phyloP scores from a whole-genome alignment of 495 filamentous ascomycete species.

The Pseudomonodictys pantanalensis region DNA sequence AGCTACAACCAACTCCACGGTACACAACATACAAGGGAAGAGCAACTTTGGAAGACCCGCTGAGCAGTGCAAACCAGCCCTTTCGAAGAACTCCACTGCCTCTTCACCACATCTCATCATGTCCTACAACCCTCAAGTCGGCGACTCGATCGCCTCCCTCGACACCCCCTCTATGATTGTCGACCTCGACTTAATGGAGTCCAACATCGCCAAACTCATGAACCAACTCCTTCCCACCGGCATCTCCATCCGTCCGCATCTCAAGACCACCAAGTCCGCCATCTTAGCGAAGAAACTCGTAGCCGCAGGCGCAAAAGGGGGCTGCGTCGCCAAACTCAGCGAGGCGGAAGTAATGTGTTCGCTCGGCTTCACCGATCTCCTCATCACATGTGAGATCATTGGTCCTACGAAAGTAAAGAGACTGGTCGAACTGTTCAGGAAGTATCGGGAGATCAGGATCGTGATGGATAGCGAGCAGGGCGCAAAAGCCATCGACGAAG shows the following conservation, averaged over 20 bases:
- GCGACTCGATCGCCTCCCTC: constrained; percentile 34
- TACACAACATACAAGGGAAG: too few relatives aligned
- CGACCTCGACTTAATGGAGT: constrained; percentile 39
- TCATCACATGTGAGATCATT: constrained; percentile 42
- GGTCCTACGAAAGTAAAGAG: constrained; percentile 34
- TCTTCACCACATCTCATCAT: constrained; percentile 8
- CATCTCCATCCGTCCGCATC: constrained; percentile 37
- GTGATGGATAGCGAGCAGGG: constrained; percentile 38
- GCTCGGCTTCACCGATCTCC: constrained; percentile 37
- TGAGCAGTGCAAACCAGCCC: not conserved
- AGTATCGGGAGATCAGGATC: constrained; percentile 29
- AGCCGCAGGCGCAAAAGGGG: constrained; percentile 36
- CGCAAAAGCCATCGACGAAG: constrained; percentile 35
- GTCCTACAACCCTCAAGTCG: constrained; percentile 35
- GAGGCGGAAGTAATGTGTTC: constrained; percentile 39
- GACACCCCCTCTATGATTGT: constrained; percentile 44
- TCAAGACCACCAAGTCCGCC: constrained; percentile 41
- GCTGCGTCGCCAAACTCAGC: constrained; percentile 41
- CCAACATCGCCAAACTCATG: constrained; percentile 38
- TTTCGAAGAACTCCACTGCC: not conserved
- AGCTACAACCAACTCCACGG: too few relatives aligned
- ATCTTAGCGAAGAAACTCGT: constrained; percentile 33
- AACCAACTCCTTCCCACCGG: constrained; percentile 31
- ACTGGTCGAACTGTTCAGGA: constrained; percentile 34
- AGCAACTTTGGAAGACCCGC: too few relatives aligned